phyloP scores from a whole-genome alignment of 352 stramenopile species.

The Phytopythium helicoides region DNA sequence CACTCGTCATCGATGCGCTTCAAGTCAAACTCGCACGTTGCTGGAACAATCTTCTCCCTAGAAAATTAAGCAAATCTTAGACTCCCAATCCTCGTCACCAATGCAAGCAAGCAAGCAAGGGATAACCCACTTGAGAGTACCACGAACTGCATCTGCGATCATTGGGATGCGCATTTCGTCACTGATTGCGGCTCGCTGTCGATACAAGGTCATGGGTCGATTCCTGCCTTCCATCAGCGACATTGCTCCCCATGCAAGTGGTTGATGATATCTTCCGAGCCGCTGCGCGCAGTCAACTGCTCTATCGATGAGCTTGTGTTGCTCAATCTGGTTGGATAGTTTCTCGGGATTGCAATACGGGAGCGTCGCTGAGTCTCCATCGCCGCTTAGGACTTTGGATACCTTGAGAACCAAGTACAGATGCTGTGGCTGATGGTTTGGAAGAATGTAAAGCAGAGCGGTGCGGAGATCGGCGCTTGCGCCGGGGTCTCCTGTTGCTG shows the following conservation, averaged over 20 bases:
- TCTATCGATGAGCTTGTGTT: constrained; percentile 58
- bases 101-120: background rate
- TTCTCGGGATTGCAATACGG: constrained; percentile 69
- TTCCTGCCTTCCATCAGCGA: constrained; percentile 39
- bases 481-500: background rate
- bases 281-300: constrained; percentile 37
- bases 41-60: constrained; percentile 53
- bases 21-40: constrained; percentile 56
- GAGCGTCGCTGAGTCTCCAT: constrained; percentile 44
- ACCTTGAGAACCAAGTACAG: constrained; percentile 69
- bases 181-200: constrained; percentile 51
- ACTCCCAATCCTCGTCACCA: background rate
- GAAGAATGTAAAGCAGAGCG: constrained; percentile 56
- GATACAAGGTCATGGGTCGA: constrained; percentile 55
- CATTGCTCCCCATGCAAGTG: constrained; percentile 61
- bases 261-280: constrained; percentile 50
- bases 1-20: constrained; percentile 44
- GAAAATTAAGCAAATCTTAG: background rate
- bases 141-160: constrained; percentile 49
- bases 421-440: constrained; percentile 43
- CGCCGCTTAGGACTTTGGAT: constrained; percentile 55
- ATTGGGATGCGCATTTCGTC: constrained; percentile 59
- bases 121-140: constrained; percentile 43
- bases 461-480: constrained; percentile 2
- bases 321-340: constrained; percentile 37